These are phyloP conservation scores for Lojkania enalia DNA, from an alignment of 2,329 filamentous ascomycete genomes.

Conservation along the genomic window DNA sequence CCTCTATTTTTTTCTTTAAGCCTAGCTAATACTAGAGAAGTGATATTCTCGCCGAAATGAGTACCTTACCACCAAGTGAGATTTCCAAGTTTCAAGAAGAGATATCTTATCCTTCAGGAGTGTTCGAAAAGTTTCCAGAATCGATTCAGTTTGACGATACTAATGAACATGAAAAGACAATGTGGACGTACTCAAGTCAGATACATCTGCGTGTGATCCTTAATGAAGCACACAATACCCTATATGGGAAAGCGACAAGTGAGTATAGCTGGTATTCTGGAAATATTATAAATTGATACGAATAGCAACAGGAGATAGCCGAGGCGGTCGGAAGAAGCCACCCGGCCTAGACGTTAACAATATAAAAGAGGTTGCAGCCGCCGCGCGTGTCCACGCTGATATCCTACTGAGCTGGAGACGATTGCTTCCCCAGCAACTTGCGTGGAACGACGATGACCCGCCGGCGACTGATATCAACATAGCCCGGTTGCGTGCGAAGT, in stretches of 20 bases:
- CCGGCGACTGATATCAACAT: conserved; percentile 77
- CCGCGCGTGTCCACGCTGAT: conserved; percentile 39
- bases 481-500: conserved; percentile 87
- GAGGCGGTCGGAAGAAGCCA: conserved; percentile 35
- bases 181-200: conserved; percentile 64
- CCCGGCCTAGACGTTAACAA: conserved; percentile 37
- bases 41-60: conserved; percentile 88
- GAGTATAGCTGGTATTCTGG: too few species aligned
- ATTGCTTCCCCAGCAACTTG: conserved; percentile 56
- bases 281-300: too few species aligned
- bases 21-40: conserved; percentile 49
- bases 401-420: conserved; percentile 59
- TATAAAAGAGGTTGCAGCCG: conserved; percentile 33
- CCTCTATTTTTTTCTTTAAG: not conserved
- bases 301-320: too few species aligned
- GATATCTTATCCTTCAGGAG: conserved; percentile 68
- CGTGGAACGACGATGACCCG: conserved; percentile 68
- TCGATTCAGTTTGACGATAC: conserved; percentile 20
- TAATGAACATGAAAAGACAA: conserved; percentile 46
- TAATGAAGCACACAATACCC: conserved; percentile 58
- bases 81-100: conserved; percentile 61
- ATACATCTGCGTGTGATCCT: conserved; percentile 62
- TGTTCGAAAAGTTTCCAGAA: conserved; percentile 48
- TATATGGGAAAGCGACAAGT: conserved; percentile 50
- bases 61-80: conserved; percentile 61